Base-by-base conservation (phyloP, 805 yeast genomes). In the Metschnikowia continentalis region DNA sequence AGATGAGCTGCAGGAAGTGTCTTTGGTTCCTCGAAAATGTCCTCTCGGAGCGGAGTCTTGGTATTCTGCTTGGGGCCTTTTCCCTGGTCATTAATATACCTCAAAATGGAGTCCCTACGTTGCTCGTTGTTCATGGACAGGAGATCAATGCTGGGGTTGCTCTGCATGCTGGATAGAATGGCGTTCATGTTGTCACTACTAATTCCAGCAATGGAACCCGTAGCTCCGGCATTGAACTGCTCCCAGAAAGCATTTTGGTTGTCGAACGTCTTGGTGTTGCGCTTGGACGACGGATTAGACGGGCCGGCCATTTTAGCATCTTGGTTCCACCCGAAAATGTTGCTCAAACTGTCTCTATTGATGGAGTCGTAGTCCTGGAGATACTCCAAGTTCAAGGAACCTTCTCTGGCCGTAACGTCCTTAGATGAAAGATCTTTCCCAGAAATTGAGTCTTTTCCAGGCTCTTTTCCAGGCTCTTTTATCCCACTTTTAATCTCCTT, bases 31-130 rank as follows among this genome's bases (percentile, higher is more conserved):
- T 67, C 68, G 52, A 72, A 72, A 19, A 72, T 72, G 49, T 72
- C 76, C 52, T 72, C 76, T 40, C 72, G 55, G 39, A 72, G 61
- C 14, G 63, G 64, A 2, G 71, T 60, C 17, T 47, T 47, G 38
- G 48, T 40, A 32, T 17, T 54, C 15, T 53, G 50, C 35, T 56
- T 50, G 8, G 49, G 37, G 44, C 50, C 32, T 50, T 49, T 53
- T 38, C 66, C 68, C 50, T 64, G 72, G 48, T 71, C 76, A 53
- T 57, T 71, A 32, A 73, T 60, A 13, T 66, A 57, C 51, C 71
- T 72, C 47, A 72, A 56, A 5, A 74, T 66, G 2, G 75, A 70
- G 49, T 70, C 72, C 49, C 77, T 57, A 41, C 77, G 63, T 55
- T 72, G 74, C 50, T 70, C 72, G 42, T 66, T 61, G 52, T 69